Base-by-base conservation (phyloP, 345 rosid genomes). In the Citrus trifoliata region DNA sequence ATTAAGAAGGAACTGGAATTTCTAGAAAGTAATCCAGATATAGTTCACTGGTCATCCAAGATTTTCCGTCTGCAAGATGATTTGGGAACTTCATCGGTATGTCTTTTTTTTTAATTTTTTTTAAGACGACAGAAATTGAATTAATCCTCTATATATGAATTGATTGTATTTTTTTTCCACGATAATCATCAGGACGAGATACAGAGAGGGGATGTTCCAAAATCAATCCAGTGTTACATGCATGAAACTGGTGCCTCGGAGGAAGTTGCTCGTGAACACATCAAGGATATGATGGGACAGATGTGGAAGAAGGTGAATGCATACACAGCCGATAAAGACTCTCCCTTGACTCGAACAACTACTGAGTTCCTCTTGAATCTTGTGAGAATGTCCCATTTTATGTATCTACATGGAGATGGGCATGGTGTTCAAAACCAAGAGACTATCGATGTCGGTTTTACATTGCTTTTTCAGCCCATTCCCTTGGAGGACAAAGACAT, bases 141-240 rank as follows among this genome's bases (percentile, higher is more conserved):
- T 28, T 1, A 28, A 28, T 28, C 28, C 28, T 28, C 28, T 28
- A 28, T 28, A 28, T 28, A 28, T 2, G 28, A 28, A 28, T 28
- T 28, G 28, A 28, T 28, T 28, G 28, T 28, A 2, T 28, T 28
- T 28, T 28, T 28, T 28, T 28, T 28, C 28, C 28, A 2, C 28
- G 2, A 28, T 28, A 28, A 28, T 28, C 28, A 28, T 28, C 28
- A 28, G 28, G 28, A 28, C 2, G 28, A 28, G 28, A 28, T 28
- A 38, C 65, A 69, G 16, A 75, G 87, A 84, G 84, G 89, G 2
- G 86, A 85, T 66, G 67, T 68, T 37, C 56, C 82, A 4, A 87
- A 87, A 62, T 81, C 85, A 13, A 70, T 87, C 14, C 88, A 83
- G 56, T 87, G 87, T 73, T 68, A 80, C 75, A 84, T 84, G 89